A percentile compares a stretch with the other conserved stretches of the same genome.
Conservation (phyloP, 805 yeast species). For the Grigorovia jiainica region DNA sequence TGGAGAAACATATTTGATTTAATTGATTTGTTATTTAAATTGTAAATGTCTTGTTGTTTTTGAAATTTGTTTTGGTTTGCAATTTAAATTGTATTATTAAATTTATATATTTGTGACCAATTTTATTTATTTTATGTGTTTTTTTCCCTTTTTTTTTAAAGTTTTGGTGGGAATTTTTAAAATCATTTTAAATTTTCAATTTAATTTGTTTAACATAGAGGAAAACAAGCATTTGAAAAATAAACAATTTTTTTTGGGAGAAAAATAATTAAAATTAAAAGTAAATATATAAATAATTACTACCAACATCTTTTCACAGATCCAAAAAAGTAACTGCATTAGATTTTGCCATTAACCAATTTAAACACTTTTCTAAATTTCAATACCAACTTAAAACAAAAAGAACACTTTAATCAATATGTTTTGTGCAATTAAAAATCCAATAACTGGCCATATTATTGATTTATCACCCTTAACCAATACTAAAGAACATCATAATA, state of each 20-base stretch:
- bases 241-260: not conserved
- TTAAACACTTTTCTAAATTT: too few relatives aligned
- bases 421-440: constrained; percentile 27
- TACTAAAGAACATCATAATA: constrained; percentile 1
- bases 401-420: too few relatives aligned
- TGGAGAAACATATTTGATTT: too few relatives aligned
- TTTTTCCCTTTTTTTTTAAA: not conserved
- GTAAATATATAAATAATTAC: not conserved
- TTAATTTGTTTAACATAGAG: not conserved
- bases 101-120: not conserved
- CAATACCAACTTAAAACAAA: too few relatives aligned
- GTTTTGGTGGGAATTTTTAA: too few relatives aligned
- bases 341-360: too few relatives aligned
- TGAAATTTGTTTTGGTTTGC: not conserved
- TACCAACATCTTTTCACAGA: not conserved
- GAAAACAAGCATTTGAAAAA: not conserved
- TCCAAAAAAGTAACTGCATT: too few relatives aligned
- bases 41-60: not conserved
- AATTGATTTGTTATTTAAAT: too few relatives aligned
- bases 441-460: constrained; percentile 23
- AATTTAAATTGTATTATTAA: too few relatives aligned
- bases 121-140: not conserved
- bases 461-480: constrained; percentile 25
- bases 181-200: not conserved
- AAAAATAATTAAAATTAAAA: not conserved